Evolutionary conservation across 2,329 filamentous ascomycete genomes (phyloP), one percentile per base, ranked within the genome.

Genomic region (Didymella lethalis): DNA sequence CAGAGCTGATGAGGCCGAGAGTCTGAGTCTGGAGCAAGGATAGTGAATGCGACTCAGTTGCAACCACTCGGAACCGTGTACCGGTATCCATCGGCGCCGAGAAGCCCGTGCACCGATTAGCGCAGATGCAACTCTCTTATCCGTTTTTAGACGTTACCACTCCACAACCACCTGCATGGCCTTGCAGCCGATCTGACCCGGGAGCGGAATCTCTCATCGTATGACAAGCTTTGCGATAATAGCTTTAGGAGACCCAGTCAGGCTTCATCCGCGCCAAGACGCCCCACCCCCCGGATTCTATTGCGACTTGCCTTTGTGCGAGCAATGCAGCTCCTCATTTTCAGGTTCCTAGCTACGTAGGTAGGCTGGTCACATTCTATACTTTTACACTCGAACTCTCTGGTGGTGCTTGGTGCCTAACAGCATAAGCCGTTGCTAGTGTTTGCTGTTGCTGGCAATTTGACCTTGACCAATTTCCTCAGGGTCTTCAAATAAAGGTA

Each of bases 141-240:
- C 40, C 26, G 29, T 28, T 58, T 52, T 53, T 49, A 48, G 44
- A 60, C 57, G 52, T 56, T 52, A 56, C 57, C 43, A 44, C 44
- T 55, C 52, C 28, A 52, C 43, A 46, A 25, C 46, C 50, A 48
- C 47, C 46, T 54, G 56, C 56, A 54, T 51, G 41, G 46, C 26
- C 46, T 29, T 47, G 40, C 28, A 59, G 50, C 56, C 50, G 41
- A 57, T 56, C 51, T 59, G 41, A 59, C 29, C 52, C 52, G 51
- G 45, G 28, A 60, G 28, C 45, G 48, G 18, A 46, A 25, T 48
- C 40, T 50, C 26, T 53, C 53, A 45, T 54, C 29, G 49, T 54
- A 40, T 51, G 46, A 54, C 47, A 59, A 23, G 47, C 28, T 20
- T 36, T 25, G 34, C 50, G 50, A 59, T 38, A 54, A 59, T 49